These are phyloP conservation scores for Fraxinus sp. DNA, from an alignment of 305 asterid genomes.

Conservation along the genomic window DNA sequence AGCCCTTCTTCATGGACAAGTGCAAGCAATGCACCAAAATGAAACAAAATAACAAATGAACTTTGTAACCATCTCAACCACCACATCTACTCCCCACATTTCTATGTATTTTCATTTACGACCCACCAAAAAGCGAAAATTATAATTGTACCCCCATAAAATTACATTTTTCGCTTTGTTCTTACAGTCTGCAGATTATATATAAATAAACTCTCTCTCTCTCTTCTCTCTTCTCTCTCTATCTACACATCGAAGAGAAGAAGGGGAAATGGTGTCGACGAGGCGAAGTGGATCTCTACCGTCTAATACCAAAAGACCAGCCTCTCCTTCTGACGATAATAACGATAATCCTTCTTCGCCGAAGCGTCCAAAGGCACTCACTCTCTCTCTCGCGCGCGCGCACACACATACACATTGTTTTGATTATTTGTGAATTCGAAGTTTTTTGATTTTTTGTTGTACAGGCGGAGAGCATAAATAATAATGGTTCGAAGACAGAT, in stretches of 20 bases:
- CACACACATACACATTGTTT: slow-evolving; percentile 10
- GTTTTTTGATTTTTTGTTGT: slow-evolving; percentile 10
- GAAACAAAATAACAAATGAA: not conserved
- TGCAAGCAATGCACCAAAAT: not conserved
- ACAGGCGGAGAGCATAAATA: slow-evolving; percentile 52
- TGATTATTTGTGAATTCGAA: slow-evolving; percentile 17
- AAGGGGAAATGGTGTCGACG: slow-evolving; percentile 74
- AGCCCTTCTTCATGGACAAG: not conserved
- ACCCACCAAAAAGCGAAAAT: slow-evolving; percentile 8
- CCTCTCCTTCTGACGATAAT: slow-evolving; percentile 63
- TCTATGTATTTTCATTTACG: not conserved
- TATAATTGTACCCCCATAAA: not conserved
- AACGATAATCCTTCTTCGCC: slow-evolving; percentile 63
- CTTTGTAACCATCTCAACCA: not conserved
- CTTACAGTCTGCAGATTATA: not conserved
- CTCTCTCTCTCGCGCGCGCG: not conserved
- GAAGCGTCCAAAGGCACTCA: slow-evolving; percentile 69
- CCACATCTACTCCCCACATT: not conserved
- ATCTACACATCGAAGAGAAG: slow-evolving; percentile 35
- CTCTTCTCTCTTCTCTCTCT: slow-evolving; percentile 33
- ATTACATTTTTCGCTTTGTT: slow-evolving; percentile 7
- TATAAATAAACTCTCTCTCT: not conserved
- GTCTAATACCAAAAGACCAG: slow-evolving; percentile 63
- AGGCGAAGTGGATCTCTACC: slow-evolving; percentile 93
- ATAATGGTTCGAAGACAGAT: slow-evolving; percentile 45